phyloP scores from a whole-genome alignment of 1,139 yeast genomes.

The Suhomyces chickasaworum region DNA sequence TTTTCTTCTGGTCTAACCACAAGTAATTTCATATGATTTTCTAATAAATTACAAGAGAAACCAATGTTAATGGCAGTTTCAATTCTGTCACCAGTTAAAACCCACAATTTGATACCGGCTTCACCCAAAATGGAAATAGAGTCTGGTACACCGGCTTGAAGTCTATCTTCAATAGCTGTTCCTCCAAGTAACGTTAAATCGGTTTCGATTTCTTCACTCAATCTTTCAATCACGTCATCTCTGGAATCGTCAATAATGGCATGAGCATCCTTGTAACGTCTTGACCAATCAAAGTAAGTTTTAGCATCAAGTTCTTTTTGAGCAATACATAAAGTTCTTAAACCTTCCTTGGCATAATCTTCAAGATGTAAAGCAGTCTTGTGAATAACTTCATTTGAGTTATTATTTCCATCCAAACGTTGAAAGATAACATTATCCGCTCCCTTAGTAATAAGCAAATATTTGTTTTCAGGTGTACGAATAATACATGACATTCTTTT shows the following conservation, averaged over 20 bases:
- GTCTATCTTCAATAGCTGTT: conserved; percentile 94
- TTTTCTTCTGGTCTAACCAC: conserved; percentile 48
- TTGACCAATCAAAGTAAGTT: conserved; percentile 68
- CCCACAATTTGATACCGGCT: conserved; percentile 97
- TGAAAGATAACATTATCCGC: conserved; percentile 91
- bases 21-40: conserved; percentile 82
- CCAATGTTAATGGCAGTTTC: conserved; percentile 99
- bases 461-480: conserved; percentile 48
- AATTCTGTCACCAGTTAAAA: conserved; percentile 94
- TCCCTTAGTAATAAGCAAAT: conserved; percentile 80
- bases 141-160: conserved; percentile 96
- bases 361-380: conserved; percentile 84
- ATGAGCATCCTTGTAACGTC: conserved; percentile 67
- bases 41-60: conserved; percentile 87
- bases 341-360: conserved; percentile 94
- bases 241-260: conserved; percentile 74
- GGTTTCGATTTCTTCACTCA: conserved; percentile 79
- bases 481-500: conserved; percentile 69
- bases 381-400: conserved; percentile 38
- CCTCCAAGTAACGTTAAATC: conserved; percentile 81
- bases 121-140: conserved; percentile 79
- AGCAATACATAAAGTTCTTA: conserved; percentile 92
- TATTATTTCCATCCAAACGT: conserved; percentile 51
- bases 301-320: conserved; percentile 67
- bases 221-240: conserved; percentile 74